Evolutionary conservation across 139 green algal species (phyloP).

Genomic region (Chlamydomonas sp.): DNA sequence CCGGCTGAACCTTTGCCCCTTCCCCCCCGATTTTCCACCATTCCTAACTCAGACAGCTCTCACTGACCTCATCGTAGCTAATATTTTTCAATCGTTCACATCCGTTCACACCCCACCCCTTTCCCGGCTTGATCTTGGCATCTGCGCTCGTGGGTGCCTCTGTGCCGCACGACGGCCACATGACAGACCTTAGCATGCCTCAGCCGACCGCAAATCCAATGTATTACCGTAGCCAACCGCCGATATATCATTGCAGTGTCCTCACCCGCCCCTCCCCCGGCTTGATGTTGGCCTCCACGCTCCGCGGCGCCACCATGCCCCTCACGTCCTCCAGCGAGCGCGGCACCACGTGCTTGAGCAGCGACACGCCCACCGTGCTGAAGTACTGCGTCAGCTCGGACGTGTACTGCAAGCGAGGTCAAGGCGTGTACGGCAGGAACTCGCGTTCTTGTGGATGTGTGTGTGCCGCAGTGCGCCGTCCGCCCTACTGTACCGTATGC

Average conservation of each 20-base stretch:
- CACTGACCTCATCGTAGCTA: too few relatives aligned
- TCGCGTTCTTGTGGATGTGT: too few relatives aligned
- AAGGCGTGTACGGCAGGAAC: too few relatives aligned
- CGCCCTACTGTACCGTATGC: background rate
- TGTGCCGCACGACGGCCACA: background rate
- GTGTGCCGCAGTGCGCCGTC: background rate
- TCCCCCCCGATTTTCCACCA: too few relatives aligned
- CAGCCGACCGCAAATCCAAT: too few relatives aligned
- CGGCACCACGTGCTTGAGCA: slow-evolving; percentile 39
- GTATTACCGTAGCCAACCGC: too few relatives aligned
- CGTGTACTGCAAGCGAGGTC: slow-evolving; percentile 16
- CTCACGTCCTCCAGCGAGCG: slow-evolving; percentile 24
- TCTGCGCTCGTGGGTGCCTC: slow-evolving; percentile 16
- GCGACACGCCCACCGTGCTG: slow-evolving; percentile 9
- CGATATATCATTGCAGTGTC: too few relatives aligned
- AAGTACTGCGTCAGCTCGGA: slow-evolving; percentile 38
- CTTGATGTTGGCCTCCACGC: slow-evolving; percentile 14
- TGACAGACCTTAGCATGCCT: too few relatives aligned
- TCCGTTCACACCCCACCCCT: slow-evolving; percentile 4
- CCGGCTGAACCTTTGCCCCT: too few relatives aligned
- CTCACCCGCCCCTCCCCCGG: slow-evolving; percentile 34
- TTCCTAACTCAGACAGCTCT: too few relatives aligned
- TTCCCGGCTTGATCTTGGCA: slow-evolving; percentile 4
- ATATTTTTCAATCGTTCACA: too few relatives aligned
- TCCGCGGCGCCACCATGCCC: slow-evolving; percentile 16